Conservation (phyloP, 192 early-diverging fungal species). For the Umbelopsis vinacea region DNA sequence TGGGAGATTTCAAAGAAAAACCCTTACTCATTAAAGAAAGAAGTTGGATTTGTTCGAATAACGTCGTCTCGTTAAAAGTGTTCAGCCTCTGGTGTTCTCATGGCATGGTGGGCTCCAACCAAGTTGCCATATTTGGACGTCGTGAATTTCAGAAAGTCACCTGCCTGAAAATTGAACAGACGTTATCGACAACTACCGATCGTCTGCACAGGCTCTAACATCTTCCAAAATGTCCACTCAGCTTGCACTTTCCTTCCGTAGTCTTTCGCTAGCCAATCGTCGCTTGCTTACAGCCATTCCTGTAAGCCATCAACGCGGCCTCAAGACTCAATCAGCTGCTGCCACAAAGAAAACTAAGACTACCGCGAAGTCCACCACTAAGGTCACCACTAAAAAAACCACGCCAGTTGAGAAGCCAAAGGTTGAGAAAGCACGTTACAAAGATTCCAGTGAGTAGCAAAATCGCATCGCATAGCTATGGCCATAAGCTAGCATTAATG, state of each 20-base stretch:
- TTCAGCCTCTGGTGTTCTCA: too few species aligned
- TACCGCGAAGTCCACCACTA: background rate
- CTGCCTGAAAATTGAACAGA: background rate
- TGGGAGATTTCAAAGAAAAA: too few species aligned
- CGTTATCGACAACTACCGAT: background rate
- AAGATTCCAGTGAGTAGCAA: slow-evolving; percentile 4
- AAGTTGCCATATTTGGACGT: too few species aligned
- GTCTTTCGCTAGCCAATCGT: background rate
- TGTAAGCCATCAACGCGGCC: background rate
- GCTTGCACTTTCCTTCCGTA: slow-evolving; percentile 13
- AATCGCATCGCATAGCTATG: background rate
- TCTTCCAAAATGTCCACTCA: background rate
- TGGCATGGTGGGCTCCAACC: too few species aligned
- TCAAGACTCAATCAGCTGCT: background rate
- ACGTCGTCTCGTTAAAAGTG: too few species aligned
- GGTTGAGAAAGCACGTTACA: slow-evolving; percentile 10
- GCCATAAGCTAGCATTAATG: background rate
- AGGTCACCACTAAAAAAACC: background rate
- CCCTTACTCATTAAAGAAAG: too few species aligned
- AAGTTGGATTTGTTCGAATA: too few species aligned
- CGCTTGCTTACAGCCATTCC: background rate
- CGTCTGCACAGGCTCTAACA: background rate
- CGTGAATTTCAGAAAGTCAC: slow-evolving; percentile 17
- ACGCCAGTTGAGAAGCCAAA: background rate
- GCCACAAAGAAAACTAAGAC: background rate